phyloP scores from a whole-genome alignment of 2,329 filamentous ascomycete species.

The Monosporascus sp. region DNA sequence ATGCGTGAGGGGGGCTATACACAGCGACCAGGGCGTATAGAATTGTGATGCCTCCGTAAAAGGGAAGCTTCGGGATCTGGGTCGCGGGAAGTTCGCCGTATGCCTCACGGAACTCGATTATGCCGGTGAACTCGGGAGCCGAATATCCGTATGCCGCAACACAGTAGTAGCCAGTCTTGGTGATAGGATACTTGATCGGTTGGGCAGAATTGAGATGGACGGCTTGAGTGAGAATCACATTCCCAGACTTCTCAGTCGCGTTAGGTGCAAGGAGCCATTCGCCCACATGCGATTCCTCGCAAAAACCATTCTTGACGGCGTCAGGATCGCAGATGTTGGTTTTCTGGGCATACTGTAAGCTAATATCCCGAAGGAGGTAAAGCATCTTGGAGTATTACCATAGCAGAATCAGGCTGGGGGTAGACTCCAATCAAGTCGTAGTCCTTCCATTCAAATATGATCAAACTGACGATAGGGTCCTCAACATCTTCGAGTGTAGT shows the following conservation, averaged over 20 bases:
- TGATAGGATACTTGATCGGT: constrained; percentile 75
- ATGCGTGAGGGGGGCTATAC: constrained; percentile 34
- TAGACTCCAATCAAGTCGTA: constrained; percentile 70
- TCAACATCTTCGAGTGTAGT: constrained; percentile 52
- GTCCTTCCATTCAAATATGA: constrained; percentile 95
- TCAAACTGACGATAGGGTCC: constrained; percentile 74
- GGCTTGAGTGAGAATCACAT: constrained; percentile 71
- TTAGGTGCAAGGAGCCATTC: constrained; percentile 78
- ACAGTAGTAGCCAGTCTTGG: constrained; percentile 94
- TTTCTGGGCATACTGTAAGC: constrained; percentile 39
- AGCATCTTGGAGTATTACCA: constrained; percentile 40
- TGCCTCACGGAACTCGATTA: constrained; percentile 90
- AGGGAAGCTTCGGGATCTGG: constrained; percentile 94
- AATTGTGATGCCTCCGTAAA: constrained; percentile 92
- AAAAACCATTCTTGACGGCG: constrained; percentile 63
- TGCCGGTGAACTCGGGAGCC: constrained; percentile 65
- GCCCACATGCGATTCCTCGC: constrained; percentile 72
- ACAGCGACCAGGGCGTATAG: constrained; percentile 82
- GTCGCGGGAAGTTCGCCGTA: constrained; percentile 94
- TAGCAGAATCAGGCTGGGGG: constrained; percentile 42
- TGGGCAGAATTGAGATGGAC: constrained; percentile 73
- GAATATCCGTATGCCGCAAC: constrained; percentile 72
- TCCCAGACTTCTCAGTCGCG: constrained; percentile 64
- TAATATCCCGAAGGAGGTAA: constrained; percentile 1
- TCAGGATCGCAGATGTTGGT: constrained; percentile 71